A percentile compares a stretch with the other conserved stretches of the same genome.
phyloP scores from a whole-genome alignment of 2,329 filamentous ascomycete species.

The Ophiostoma ulmi region DNA sequence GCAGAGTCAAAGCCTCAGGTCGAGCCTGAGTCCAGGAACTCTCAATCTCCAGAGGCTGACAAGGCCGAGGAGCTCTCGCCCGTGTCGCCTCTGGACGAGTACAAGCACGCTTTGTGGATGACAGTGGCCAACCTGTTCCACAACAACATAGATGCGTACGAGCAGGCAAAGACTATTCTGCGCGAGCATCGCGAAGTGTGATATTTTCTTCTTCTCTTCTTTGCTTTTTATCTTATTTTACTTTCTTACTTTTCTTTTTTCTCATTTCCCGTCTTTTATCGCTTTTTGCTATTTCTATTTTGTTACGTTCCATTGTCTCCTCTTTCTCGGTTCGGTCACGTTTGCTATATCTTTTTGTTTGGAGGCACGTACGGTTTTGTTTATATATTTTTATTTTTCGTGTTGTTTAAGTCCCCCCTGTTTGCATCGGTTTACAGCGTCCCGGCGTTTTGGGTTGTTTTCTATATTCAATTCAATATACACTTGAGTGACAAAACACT shows the following conservation, averaged over 20 bases:
- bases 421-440: constrained; percentile 4
- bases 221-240: too few species aligned
- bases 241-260: not conserved
- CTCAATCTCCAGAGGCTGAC: not conserved
- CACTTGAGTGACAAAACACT: too few species aligned
- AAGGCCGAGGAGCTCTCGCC: not conserved
- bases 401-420: not conserved
- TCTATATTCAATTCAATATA: not conserved
- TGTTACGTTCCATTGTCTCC: not conserved
- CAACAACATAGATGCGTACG: not conserved
- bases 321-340: not conserved
- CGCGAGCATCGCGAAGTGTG: not conserved
- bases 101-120: not conserved
- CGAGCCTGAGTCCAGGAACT: not conserved
- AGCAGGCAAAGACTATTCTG: constrained; percentile 1
- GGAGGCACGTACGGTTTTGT: constrained; percentile 7
- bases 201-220: not conserved
- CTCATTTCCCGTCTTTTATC: not conserved
- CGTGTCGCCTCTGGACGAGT: not conserved
- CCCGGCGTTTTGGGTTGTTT: constrained; percentile 1
- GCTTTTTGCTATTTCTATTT: not conserved
- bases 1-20: not conserved
- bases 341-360: constrained; percentile 7
- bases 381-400: not conserved
- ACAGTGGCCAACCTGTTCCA: not conserved